These are phyloP conservation scores for Punica granatum DNA, from an alignment of 345 rosid genomes.

Conservation along the genomic window DNA sequence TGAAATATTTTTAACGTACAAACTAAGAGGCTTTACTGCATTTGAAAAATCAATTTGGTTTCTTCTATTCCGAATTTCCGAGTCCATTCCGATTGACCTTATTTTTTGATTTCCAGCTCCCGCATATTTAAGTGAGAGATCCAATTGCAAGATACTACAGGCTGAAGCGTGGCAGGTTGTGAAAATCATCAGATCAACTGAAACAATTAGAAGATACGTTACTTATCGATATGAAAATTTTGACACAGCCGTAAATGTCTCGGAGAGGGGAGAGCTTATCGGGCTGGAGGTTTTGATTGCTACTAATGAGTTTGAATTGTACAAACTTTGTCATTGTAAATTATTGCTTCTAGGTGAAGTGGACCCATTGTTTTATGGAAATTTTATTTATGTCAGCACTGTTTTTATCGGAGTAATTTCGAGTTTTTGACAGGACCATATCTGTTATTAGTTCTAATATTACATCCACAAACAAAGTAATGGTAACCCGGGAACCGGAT, in stretches of 20 bases:
- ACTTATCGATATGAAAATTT: constrained; percentile 30
- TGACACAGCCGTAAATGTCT: too few species aligned
- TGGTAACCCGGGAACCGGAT: too few species aligned
- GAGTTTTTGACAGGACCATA: too few species aligned
- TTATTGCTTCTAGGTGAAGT: neutral
- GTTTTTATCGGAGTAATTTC: too few species aligned
- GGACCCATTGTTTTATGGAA: too few species aligned
- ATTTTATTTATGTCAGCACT: too few species aligned
- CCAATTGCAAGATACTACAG: constrained; percentile 28
- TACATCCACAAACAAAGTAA: too few species aligned
- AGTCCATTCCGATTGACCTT: neutral
- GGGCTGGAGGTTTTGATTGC: neutral
- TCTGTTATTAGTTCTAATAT: too few species aligned
- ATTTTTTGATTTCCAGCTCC: constrained; percentile 14
- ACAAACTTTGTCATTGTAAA: too few species aligned
- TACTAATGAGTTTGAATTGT: neutral
- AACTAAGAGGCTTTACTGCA: neutral
- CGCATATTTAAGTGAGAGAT: constrained; percentile 27
- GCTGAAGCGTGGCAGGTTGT: constrained; percentile 31
- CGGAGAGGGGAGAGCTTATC: neutral
- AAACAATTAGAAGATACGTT: constrained; percentile 27
- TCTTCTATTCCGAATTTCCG: neutral
- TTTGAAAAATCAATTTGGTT: neutral
- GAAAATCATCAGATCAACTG: constrained; percentile 29
- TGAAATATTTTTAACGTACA: too few species aligned